Evolutionary conservation across 2,329 filamentous ascomycete genomes (phyloP), one percentile per base, ranked within the genome.

Genomic region (Microdochium trichocladiopsis): DNA sequence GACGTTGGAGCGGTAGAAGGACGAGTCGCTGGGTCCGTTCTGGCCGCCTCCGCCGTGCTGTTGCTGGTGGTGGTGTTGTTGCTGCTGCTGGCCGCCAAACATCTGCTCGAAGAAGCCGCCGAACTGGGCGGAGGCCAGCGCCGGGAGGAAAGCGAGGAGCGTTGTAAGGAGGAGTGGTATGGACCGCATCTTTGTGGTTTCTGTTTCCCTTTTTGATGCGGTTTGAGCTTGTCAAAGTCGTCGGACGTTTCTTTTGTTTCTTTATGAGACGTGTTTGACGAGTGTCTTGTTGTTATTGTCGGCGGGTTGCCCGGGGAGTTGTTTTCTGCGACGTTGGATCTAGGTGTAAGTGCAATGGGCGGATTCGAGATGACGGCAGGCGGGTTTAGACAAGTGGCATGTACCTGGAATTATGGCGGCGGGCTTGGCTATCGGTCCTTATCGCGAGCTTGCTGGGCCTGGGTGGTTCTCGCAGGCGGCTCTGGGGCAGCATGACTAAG

Each of bases 101-200:
- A 97, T 96, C 63, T 97, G 90, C 68, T 96, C 92, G 72, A 97
- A 99, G 80, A 99, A 96, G 47, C 47, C 47, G 66, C 90, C 87
- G 69, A 97, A 97, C 72, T 97, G 93, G 11, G 90, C 90, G 53
- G 79, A 74, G 3, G 78, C 83, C 16, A 73, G 62, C 28, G 82
- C 70, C 56, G 81, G 72, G 54, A 89, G 65, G 25, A 90, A 68
- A 49, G 88, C 72, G 16, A 90, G 66, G 21, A 83, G 58, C 47
- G 78, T 61, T 50, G 78, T 52, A n/a, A 65, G 55, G 33, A 68
- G 49, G 25, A 56, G 51, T 50, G 53, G 51, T 12, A 63, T 52
- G 53, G 62, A 54, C 47, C 57, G 63, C 70, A 72, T 73, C 25
- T 52, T 68, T 52, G 11, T n/a, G n/a, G 14, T 16, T 25, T 45